These are phyloP conservation scores for Smittium mucronatum DNA, from an alignment of 371 early-diverging fungal species.

Conservation along the genomic window DNA sequence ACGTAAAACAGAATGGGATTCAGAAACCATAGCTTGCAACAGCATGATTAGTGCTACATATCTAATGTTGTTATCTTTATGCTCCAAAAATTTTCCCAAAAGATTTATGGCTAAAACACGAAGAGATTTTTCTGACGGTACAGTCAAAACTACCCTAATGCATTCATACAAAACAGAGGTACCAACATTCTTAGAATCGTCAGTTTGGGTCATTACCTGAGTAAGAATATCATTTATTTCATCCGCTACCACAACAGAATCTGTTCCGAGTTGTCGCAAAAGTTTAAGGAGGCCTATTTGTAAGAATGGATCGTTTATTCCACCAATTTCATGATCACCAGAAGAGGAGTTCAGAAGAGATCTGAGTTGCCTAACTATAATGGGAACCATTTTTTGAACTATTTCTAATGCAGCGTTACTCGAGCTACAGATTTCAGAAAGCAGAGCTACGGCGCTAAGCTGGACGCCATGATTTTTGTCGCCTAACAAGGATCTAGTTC, in stretches of 20 bases:
- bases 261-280: constrained; percentile 74
- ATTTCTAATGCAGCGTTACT: constrained; percentile 50
- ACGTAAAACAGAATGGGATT: constrained; percentile 89
- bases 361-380: constrained; percentile 76
- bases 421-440: constrained; percentile 75
- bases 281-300: constrained; percentile 89
- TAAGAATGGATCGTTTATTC: constrained; percentile 92
- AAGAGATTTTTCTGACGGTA: constrained; percentile 78
- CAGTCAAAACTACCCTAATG: constrained; percentile 88
- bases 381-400: constrained; percentile 62
- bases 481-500: constrained; percentile 57
- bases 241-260: constrained; percentile 76
- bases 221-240: constrained; percentile 93
- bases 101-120: constrained; percentile 93
- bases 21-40: constrained; percentile 73
- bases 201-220: constrained; percentile 91
- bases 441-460: constrained; percentile 79
- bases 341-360: constrained; percentile 74
- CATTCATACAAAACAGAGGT: constrained; percentile 94
- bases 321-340: constrained; percentile 93
- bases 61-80: constrained; percentile 93
- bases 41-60: constrained; percentile 92
- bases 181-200: constrained; percentile 89
- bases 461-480: constrained; percentile 94
- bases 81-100: constrained; percentile 85